Conservation (phyloP, 2,329 filamentous ascomycete species). For the Monilinia vaccinii-corymbosi region DNA sequence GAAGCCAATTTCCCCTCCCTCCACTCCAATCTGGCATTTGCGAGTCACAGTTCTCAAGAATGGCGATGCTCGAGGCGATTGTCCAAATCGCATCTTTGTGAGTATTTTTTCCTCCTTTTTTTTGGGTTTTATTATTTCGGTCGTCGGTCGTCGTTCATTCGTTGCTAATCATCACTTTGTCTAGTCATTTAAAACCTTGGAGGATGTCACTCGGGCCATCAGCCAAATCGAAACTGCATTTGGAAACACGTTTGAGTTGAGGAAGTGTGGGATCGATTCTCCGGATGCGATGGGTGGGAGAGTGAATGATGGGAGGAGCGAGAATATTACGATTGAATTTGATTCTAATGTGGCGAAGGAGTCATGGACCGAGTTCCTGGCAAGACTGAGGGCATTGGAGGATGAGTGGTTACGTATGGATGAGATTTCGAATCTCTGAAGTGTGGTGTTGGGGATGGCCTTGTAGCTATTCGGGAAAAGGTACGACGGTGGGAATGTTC, state of each 20-base stretch:
- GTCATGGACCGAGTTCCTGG: constrained; percentile 19
- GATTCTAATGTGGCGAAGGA: constrained; percentile 14
- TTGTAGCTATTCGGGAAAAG: background rate
- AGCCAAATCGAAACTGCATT: constrained; percentile 22
- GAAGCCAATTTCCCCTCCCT: constrained; percentile 11
- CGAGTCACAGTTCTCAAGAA: constrained; percentile 21
- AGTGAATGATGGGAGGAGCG: constrained; percentile 21
- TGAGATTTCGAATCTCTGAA: background rate
- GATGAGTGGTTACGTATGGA: constrained; percentile 19
- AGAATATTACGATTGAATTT: constrained; percentile 23
- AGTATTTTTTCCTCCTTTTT: background rate
- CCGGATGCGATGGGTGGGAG: constrained; percentile 22
- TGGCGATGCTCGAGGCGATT: constrained; percentile 19
- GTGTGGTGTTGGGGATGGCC: background rate
- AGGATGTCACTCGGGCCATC: constrained; percentile 19
- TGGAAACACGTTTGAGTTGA: constrained; percentile 16
- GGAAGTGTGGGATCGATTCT: constrained; percentile 20
- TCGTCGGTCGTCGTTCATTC: background rate
- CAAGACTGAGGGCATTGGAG: constrained; percentile 15
- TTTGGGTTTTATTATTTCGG: too few species aligned
- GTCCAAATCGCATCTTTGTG: constrained; percentile 20
- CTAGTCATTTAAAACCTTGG: constrained; percentile 21
- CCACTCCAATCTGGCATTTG: constrained; percentile 20
- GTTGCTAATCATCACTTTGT: background rate
- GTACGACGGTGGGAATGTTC: background rate